Conservation (phyloP, 2,329 filamentous ascomycete species). For the Chrysoporthe puriensis region DNA sequence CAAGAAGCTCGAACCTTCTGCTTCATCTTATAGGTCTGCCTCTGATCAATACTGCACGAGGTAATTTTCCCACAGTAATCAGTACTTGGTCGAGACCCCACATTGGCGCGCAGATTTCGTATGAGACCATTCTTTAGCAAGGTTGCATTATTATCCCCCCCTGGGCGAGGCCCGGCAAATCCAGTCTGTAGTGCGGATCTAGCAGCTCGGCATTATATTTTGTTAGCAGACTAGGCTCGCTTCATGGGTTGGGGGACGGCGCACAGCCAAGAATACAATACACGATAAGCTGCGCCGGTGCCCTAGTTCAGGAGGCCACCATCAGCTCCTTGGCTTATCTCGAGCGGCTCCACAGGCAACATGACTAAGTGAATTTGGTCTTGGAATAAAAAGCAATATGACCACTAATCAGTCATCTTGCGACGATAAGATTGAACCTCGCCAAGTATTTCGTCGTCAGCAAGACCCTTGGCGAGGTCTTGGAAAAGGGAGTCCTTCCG, state of each 20-base stretch:
- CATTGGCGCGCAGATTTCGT: background rate
- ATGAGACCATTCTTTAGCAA: background rate
- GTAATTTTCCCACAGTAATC: no score
- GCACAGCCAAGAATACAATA: slow-evolving; percentile 19
- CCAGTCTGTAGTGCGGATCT: background rate
- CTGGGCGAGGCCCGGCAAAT: slow-evolving; percentile 1
- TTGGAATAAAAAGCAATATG: background rate
- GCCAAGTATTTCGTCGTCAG: background rate
- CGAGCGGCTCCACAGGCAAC: slow-evolving; percentile 14
- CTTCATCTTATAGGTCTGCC: background rate
- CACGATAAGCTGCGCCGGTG: slow-evolving; percentile 11
- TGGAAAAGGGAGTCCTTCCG: background rate
- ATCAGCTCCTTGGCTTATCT: slow-evolving; percentile 16
- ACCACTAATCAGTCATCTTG: background rate
- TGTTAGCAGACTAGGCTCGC: background rate
- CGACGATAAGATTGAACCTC: background rate
- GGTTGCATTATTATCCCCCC: background rate
- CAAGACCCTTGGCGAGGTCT: background rate
- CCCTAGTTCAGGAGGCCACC: background rate
- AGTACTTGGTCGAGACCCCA: background rate
- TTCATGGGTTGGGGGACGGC: slow-evolving; percentile 10
- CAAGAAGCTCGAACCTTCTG: background rate
- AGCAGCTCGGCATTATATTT: background rate
- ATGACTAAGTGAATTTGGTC: background rate
- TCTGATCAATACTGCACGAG: background rate